Conservation (phyloP, 2,329 filamentous ascomycete species). For the Verticillium albo-atrum region DNA sequence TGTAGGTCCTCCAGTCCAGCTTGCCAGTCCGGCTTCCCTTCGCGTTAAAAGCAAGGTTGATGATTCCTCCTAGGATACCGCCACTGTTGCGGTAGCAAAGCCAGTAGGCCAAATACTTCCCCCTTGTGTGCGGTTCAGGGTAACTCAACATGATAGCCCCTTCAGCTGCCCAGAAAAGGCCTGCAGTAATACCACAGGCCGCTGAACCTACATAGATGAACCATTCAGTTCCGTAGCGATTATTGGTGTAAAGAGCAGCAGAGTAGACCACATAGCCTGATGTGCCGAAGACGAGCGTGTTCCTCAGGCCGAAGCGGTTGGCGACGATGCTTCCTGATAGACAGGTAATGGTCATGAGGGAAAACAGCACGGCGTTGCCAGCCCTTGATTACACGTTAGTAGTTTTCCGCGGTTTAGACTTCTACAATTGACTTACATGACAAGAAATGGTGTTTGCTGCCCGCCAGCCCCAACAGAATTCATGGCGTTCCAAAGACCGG, state of each 20-base stretch:
- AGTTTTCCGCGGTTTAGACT: too few relatives aligned
- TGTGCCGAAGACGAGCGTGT: constrained; percentile 27
- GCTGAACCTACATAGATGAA: constrained; percentile 18
- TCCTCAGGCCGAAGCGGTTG: constrained; percentile 25
- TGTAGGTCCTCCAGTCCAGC: constrained; percentile 19
- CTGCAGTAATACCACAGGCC: constrained; percentile 15
- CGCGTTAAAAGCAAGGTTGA: constrained; percentile 39
- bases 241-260: constrained; percentile 31
- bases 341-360: constrained; percentile 27
- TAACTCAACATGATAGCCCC: constrained; percentile 21
- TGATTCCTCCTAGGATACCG: constrained; percentile 36
- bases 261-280: constrained; percentile 29
- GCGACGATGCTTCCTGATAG: constrained; percentile 25
- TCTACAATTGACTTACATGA: constrained; percentile 15
- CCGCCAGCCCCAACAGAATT: constrained; percentile 22
- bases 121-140: constrained; percentile 9
- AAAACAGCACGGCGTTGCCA: constrained; percentile 30
- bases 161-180: constrained; percentile 20
- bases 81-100: constrained; percentile 15
- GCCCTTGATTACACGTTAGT: constrained; percentile 14
- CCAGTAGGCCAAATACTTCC: constrained; percentile 13
- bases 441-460: constrained; percentile 21
- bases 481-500: constrained; percentile 25
- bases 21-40: constrained; percentile 15
- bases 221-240: constrained; percentile 18